Conservation (phyloP, 2,329 filamentous ascomycete genomes). For the Cytospora chrysosperma region DNA sequence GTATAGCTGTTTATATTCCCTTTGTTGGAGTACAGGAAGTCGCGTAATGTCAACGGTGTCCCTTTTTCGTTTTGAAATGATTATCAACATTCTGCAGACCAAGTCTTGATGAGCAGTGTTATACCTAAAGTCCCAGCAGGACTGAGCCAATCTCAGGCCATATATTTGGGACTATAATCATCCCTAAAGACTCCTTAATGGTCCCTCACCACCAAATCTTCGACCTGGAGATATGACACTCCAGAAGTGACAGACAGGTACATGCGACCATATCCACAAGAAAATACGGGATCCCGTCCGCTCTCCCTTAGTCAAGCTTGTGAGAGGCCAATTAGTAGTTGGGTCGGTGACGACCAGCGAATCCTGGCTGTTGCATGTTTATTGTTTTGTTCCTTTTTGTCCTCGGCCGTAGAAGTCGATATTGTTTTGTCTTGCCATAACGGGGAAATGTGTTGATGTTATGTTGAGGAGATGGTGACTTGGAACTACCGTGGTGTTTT, state of each 20-base stretch:
- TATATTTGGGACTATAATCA: neutral
- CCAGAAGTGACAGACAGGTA: neutral
- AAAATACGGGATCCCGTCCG: constrained; percentile 17
- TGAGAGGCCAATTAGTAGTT: too few species aligned
- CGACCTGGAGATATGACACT: neutral
- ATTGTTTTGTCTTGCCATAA: too few species aligned
- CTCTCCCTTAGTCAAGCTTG: constrained; percentile 16
- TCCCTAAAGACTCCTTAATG: too few species aligned
- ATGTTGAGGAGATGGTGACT: neutral
- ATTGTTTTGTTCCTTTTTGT: neutral
- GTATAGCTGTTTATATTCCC: neutral
- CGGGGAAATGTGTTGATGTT: neutral
- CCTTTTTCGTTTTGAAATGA: neutral
- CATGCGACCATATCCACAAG: constrained; percentile 17
- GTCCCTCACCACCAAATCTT: too few species aligned
- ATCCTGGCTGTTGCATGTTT: constrained; percentile 21
- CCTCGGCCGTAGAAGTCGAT: neutral
- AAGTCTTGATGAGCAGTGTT: neutral
- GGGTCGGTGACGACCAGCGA: too few species aligned
- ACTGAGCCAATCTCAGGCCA: neutral
- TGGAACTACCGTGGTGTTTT: too few species aligned
- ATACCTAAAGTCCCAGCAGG: too few species aligned
- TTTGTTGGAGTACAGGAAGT: neutral
- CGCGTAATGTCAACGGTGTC: neutral
- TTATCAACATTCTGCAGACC: neutral